Base-by-base conservation (phyloP, 2,329 filamentous ascomycete species). In the Claviceps africana region DNA sequence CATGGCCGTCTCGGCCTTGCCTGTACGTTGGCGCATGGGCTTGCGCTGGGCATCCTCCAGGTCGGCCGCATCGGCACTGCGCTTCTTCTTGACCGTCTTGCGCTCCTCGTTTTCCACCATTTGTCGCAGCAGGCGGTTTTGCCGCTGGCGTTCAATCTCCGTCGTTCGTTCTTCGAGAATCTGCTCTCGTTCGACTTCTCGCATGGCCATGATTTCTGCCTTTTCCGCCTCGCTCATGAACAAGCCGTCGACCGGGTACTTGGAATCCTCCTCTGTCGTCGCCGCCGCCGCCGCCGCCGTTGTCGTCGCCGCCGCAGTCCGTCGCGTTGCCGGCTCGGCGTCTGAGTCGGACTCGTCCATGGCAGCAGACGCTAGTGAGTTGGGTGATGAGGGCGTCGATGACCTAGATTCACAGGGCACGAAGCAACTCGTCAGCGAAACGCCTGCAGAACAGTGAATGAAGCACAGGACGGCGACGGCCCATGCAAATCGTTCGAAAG, bases 111-210 rank as follows among this genome's bases (percentile, higher is more conserved):
- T 85, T 69, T 76, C 85, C 47, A 94, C 77, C 55, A 94, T 81
- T 60, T 86, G 84, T 55, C 86, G 86, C 48, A 96, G 78, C 56
- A 90, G 81, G 47, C 83, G 77, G 62, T 93, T 88, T 69, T 95
- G 91, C 54, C 85, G 80, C 60, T 86, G 83, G 50, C 83, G 82
- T 62, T 93, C 86, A 53, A 90, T 83, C 65, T 93, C 83, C 60
- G 88, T 82, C 37, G 85, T 84, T 58, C 93, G 88, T 59, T 95
- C 87, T 21, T 89, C 91, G 7, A 98, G 78, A 45, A 95, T 83
- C 64, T 88, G 82, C 67, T 98, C 93, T 56, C 91, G 85, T 64
- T 95, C 83, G 50, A 97, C 83, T 70, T 97, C 90, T 31, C 89
- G 84, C 78, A 96, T 82, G 53, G 76, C 79, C 77, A 93, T 83